phyloP scores from a whole-genome alignment of 371 early-diverging fungal genomes.

The Coemansia sp. region DNA sequence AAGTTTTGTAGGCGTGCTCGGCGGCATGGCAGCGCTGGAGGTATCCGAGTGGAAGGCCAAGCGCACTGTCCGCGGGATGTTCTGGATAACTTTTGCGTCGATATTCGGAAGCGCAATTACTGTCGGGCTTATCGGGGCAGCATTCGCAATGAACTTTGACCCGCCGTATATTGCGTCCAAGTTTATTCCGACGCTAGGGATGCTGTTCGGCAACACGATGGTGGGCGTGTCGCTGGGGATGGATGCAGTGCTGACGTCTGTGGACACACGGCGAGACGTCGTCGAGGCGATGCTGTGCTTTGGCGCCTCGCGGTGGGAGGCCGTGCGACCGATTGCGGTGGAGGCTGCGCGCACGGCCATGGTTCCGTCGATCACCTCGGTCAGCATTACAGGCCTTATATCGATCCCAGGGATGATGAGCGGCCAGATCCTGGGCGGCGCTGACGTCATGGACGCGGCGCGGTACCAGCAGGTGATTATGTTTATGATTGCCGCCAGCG shows the following conservation, averaged over 20 bases:
- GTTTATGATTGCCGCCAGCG: slow-evolving; percentile 78
- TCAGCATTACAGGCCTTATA: slow-evolving; percentile 83
- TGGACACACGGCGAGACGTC: slow-evolving; percentile 63
- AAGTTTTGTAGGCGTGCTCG: slow-evolving; percentile 32
- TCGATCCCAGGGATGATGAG: slow-evolving; percentile 93
- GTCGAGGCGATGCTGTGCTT: slow-evolving; percentile 75
- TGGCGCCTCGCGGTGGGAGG: slow-evolving; percentile 89
- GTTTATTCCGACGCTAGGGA: slow-evolving; percentile 85
- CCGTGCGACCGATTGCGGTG: slow-evolving; percentile 67
- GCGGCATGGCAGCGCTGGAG: slow-evolving; percentile 51
- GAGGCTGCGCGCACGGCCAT: slow-evolving; percentile 78
- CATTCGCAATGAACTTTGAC: slow-evolving; percentile 66
- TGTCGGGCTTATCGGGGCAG: slow-evolving; percentile 42
- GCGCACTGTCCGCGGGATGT: slow-evolving; percentile 49
- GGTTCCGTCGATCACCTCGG: slow-evolving; percentile 79
- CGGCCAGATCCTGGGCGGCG: slow-evolving; percentile 86
- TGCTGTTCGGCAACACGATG: slow-evolving; percentile 82
- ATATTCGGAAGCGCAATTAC: slow-evolving; percentile 44
- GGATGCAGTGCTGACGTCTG: slow-evolving; percentile 60
- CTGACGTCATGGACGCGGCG: slow-evolving; percentile 75
- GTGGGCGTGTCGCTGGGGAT: slow-evolving; percentile 80
- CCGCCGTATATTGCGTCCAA: slow-evolving; percentile 73
- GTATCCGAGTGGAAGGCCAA: slow-evolving; percentile 48
- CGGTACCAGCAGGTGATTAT: slow-evolving; percentile 78
- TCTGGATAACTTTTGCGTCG: slow-evolving; percentile 41